These are phyloP conservation scores for Sutorius eximius DNA, from an alignment of 1,284 basidiomycete genomes.

Conservation along the genomic window DNA sequence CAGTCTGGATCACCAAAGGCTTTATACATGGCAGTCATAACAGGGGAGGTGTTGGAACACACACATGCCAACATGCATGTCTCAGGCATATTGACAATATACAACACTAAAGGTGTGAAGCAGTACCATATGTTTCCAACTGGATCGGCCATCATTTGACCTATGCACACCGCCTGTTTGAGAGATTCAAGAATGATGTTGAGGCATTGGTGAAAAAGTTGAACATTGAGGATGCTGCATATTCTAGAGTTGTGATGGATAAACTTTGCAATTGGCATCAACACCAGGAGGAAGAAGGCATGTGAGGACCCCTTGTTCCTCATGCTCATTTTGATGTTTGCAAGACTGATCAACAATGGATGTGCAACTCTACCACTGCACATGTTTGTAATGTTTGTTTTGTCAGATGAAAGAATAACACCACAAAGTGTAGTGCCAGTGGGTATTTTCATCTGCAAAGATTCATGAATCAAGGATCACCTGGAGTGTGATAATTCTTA, in stretches of 20 bases:
- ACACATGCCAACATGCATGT: constrained; percentile 7
- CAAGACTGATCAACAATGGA: constrained; percentile 32
- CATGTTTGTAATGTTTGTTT: constrained; percentile 30
- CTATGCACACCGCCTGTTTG: constrained; percentile 29
- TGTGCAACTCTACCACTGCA: constrained; percentile 21
- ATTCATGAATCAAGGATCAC: no score
- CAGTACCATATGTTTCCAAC: constrained; percentile 13
- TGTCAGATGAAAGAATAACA: no score
- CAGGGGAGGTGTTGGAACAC: neutral
- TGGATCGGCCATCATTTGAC: constrained; percentile 32
- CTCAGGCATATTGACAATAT: constrained; percentile 6
- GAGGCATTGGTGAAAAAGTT: constrained; percentile 34
- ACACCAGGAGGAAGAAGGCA: constrained; percentile 30
- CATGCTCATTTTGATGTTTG: constrained; percentile 35
- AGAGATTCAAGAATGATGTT: constrained; percentile 33
- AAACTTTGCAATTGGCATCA: constrained; percentile 36
- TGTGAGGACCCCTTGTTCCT: constrained; percentile 33
- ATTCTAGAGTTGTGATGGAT: neutral
- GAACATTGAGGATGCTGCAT: neutral
- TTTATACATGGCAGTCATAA: constrained; percentile 5
- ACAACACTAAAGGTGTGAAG: constrained; percentile 2
- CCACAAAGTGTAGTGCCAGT: no score
- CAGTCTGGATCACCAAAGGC: constrained; percentile 5
- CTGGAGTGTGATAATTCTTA: no score
- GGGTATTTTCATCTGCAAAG: no score